Evolutionary conservation across 768 basidiomycete genomes (phyloP).

Genomic region (Pleurotus ostreatus): DNA sequence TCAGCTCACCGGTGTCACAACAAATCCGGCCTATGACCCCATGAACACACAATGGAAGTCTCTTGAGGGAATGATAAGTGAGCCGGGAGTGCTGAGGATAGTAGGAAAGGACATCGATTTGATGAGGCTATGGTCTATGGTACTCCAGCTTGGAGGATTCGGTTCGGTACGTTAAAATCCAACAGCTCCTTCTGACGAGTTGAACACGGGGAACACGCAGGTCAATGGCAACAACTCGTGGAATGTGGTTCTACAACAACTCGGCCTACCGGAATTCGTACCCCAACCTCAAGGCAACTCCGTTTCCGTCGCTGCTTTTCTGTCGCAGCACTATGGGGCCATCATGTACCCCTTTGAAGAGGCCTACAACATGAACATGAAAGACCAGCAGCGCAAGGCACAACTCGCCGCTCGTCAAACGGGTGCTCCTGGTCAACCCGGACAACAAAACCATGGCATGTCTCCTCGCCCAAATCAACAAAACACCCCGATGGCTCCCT

Average conservation of each 20-base stretch:
- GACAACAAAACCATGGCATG: conserved; percentile 13
- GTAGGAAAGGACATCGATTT: conserved; percentile 75
- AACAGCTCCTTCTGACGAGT: conserved; percentile 11
- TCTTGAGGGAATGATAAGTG: conserved; percentile 54
- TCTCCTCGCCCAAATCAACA: conserved; percentile 19
- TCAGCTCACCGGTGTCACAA: conserved; percentile 57
- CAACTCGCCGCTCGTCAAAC: conserved; percentile 38
- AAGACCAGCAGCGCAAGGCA: conserved; percentile 55
- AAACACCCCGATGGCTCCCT: conserved; percentile 13
- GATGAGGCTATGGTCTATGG: conserved; percentile 67
- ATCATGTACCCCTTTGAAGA: conserved; percentile 75
- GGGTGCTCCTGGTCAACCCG: conserved; percentile 25
- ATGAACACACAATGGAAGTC: conserved; percentile 58
- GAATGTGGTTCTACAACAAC: conserved; percentile 47
- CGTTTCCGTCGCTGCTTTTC: conserved; percentile 42
- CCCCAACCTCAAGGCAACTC: conserved; percentile 40
- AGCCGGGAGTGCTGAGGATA: conserved; percentile 61
- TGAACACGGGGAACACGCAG: conserved; percentile 23
- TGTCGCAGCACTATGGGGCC: conserved; percentile 57
- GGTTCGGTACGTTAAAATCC: conserved; percentile 43
- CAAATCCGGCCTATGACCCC: conserved; percentile 57
- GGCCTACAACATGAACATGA: conserved; percentile 55
- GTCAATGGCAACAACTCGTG: conserved; percentile 51
- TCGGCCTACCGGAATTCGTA: conserved; percentile 59
- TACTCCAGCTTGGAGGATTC: conserved; percentile 58